Evolutionary conservation across 441 rosid species (phyloP).

Genomic region (Capsella rubella): DNA sequence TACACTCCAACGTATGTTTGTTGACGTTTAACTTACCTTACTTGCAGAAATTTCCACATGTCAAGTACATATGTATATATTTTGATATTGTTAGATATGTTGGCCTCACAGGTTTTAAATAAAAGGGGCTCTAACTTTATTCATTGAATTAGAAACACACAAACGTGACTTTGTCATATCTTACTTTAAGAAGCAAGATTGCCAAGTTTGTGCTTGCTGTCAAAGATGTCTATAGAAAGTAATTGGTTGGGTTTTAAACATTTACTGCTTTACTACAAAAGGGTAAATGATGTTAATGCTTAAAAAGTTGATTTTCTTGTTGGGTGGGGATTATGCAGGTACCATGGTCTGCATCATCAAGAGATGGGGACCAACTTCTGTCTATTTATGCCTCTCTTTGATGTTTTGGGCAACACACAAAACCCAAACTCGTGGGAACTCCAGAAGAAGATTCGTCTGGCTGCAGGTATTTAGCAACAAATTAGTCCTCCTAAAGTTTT

Average conservation of each 20-base stretch:
- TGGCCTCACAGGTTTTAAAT: not conserved
- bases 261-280: not conserved
- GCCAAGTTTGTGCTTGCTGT: slow-evolving; percentile 18
- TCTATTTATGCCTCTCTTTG: slow-evolving; percentile 94
- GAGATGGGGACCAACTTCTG: slow-evolving; percentile 91
- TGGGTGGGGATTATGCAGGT: slow-evolving; percentile 52
- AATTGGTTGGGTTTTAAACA: not conserved
- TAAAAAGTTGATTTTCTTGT: slow-evolving; percentile 9
- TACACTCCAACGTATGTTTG: slow-evolving; percentile 77
- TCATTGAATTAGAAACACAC: slow-evolving; percentile 31
- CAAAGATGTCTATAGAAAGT: slow-evolving; percentile 34
- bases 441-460: slow-evolving; percentile 59
- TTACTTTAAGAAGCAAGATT: slow-evolving; percentile 29
- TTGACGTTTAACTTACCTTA: slow-evolving; percentile 22
- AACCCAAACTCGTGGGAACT: slow-evolving; percentile 75
- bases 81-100: slow-evolving; percentile 8
- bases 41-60: slow-evolving; percentile 8
- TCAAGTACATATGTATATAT: not conserved
- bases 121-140: slow-evolving; percentile 15
- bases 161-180: slow-evolving; percentile 29
- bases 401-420: slow-evolving; percentile 74
- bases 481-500: not conserved
- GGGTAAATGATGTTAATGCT: not conserved
- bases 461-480: slow-evolving; percentile 49
- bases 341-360: slow-evolving; percentile 81